Evolutionary conservation across 2,329 filamentous ascomycete species (phyloP), one percentile per base, ranked within the genome.

Genomic region (Whalleya microplaca): DNA sequence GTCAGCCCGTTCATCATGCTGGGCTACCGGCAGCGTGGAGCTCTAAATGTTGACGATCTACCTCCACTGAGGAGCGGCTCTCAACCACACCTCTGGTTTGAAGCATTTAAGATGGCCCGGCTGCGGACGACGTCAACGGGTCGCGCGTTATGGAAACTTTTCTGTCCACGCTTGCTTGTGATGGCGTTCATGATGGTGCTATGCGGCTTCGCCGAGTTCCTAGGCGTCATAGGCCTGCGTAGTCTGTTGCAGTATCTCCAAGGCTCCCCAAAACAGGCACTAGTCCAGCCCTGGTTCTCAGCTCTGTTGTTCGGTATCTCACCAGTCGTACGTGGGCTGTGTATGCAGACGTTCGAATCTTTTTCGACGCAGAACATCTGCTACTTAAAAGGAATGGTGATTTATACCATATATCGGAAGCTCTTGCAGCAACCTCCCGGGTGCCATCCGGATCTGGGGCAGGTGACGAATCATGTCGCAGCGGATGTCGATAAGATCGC

Each of bases 321-420:
- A 27, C 47, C 47, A 3, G n/a, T 49, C n/a, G 47, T 41, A 16
- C 47, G 47, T 27, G 47, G 47, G 6, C 47, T 49, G 3, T 49
- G 21, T 19, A 49, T 49, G 47, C 47, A 49, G 37, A 49, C 47
- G 14, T 49, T 49, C 27, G 47, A 49, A 27, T 49, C 9, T n/a
- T 41, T 49, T 21, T 49, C 47, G 21, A 49, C 47, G 10, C 47
- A 41, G 47, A 41, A 16, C 21, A 49, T 49, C n/a, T 49, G 47
- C 47, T 41, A 49, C 21, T 21, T 49, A 7, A 49, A 49, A 32
- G 21, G 23, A 8, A 37, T 41, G 47, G 27, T 49, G 2, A 49
- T 49, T 18, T 41, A 41, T 20, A 49, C 47, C 18, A 40, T 49
- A 19, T 41, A 49, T 40, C 47, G 19, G 12, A 49, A 49, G 18